Base-by-base conservation (phyloP, 176 grass and related monocot genomes). In the Lolium perenne region DNA sequence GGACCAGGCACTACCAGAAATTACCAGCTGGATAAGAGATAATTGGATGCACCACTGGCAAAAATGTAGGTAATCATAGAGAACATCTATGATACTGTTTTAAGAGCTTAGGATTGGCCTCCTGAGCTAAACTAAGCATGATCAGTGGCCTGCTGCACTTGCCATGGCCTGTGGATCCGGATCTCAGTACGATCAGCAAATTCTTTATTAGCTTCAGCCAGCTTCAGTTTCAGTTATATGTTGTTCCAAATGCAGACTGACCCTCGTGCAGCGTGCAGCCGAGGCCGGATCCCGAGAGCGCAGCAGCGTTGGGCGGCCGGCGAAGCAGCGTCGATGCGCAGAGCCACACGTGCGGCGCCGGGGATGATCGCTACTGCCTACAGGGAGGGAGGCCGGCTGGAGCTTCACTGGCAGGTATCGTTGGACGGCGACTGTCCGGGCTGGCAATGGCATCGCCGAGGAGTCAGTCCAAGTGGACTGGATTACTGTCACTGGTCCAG, bases 231-330 rank as follows among this genome's bases (percentile, higher is more conserved):
- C 49, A 58, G 86, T 55, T 80, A 38, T 45, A 43, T 43, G 63
- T 80, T 83, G 9, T 76, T 91, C 53, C 70, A 58, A 71, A 85
- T 77, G 63, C 85, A 77, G 58, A 40, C n/a, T 32, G 81, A 46
- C 12, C 80, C 81, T 85, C 41, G 71, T 72, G 90, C 63, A 70
- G 82, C 14, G 68, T 84, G 76, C 76, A 9, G 80, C 80, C 16
- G 7, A 21, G 7, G 75, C 85, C 66, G 67, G 73, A 87, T 87
- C 89, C 80, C 81, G 71, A 87, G 79, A 45, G 14, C 63, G 21
- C 80, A 41, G 66, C 82, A 38, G 90, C 54, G 53, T 82, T 74
- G 81, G 77, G 26, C 71, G 70, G 82, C 72, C 79, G 78, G 83
- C 76, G 61, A 50, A 38, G 76, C 57, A 10, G 35, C 47, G 71